Base-by-base conservation (phyloP, 83 land plant genomes). In the Larix sibirica region DNA sequence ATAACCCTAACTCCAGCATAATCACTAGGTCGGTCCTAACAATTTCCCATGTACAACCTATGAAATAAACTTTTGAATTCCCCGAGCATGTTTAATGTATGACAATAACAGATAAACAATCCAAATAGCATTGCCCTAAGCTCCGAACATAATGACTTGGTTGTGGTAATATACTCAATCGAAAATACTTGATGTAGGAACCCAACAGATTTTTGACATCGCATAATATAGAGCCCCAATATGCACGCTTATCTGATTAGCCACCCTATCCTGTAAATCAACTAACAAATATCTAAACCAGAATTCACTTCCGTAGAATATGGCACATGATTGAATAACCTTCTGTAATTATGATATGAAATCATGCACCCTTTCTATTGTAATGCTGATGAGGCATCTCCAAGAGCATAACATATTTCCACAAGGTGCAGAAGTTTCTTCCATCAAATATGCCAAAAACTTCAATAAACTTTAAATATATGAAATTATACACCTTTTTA, bases 301-400 rank as follows among this genome's bases (percentile, higher is more conserved):
- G 75, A 70, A 16, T 38, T 70, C 75, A 70, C 9, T 70, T 16
- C 21, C 47, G 44, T 70, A 70, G 18, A 70, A 69, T 33, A 33
- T 67, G 75, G 10, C 75, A 70, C 38, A 40, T 36, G n/a, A 20
- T 70, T 70, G 21, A 70, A 70, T 70, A 44, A 68, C 75, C 20
- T 70, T 36, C 6, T 42, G 6, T 42, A 42, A 42, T 2, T 42
- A 42, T 36, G 75, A 44, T 38, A 8, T 6, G 23, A 70, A 33
- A 70, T 70, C 18, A 70, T 38, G 38, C 31, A 70, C 75, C 75
- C 38, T 70, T 67, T 67, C 70, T 70, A n/a, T 36, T 70, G 75
- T n/a, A 38, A 33, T 70, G 38, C 31, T 38, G 47, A 70, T 20
- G 47, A 70, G 75, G 75, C 75, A 70, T 70, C 75, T 31, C 36